These are phyloP conservation scores for Boechera divaricarpa DNA, from an alignment of 345 rosid species.

Conservation along the genomic window DNA sequence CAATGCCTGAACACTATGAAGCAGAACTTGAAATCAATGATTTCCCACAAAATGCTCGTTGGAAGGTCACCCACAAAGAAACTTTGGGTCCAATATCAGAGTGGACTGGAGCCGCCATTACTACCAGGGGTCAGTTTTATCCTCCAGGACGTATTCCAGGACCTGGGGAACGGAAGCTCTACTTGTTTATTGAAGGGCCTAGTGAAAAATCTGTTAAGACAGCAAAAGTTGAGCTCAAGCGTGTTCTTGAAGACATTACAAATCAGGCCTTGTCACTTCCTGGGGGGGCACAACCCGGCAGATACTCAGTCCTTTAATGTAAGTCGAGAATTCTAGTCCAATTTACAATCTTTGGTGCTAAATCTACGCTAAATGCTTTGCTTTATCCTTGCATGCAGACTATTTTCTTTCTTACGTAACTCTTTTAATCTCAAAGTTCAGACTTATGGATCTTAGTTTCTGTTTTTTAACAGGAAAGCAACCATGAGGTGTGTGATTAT, in stretches of 20 bases:
- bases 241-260: conserved; percentile 88
- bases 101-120: conserved; percentile 96
- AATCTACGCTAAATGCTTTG: not conserved
- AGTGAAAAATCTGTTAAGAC: conserved; percentile 85
- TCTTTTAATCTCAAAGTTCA: conserved; percentile 33
- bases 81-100: conserved; percentile 96
- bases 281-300: conserved; percentile 90
- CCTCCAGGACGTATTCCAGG: conserved; percentile 71
- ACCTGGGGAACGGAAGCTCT: conserved; percentile 90
- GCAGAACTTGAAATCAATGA: conserved; percentile 97
- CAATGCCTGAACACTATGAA: conserved; percentile 96
- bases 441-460: conserved; percentile 44
- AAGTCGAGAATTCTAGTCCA: conserved; percentile 47
- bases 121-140: conserved; percentile 85
- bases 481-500: conserved; percentile 41
- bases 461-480: conserved; percentile 44
- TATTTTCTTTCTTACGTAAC: not conserved
- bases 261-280: conserved; percentile 84
- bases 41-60: conserved; percentile 96
- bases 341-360: conserved; percentile 20
- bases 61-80: conserved; percentile 99
- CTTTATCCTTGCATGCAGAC: conserved; percentile 1
- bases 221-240: conserved; percentile 86
- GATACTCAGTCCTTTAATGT: conserved; percentile 85
- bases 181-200: conserved; percentile 92